Base-by-base conservation (phyloP, 768 basidiomycete species). In the Mycena venus region DNA sequence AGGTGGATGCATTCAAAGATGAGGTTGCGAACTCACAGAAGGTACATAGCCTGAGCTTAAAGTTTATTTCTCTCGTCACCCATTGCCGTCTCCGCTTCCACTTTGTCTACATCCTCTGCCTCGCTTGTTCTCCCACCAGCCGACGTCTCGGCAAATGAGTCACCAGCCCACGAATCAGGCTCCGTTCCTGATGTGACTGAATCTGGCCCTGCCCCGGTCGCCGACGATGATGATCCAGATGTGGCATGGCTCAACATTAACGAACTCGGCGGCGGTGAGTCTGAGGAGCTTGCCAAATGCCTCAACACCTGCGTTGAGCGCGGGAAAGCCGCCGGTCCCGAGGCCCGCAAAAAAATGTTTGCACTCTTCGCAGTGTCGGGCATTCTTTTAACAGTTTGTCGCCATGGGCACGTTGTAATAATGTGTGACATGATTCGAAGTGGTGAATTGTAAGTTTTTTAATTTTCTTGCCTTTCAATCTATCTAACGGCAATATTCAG, bases 381-480 rank as follows among this genome's bases (percentile, higher is more conserved):
- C 0, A 75, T 82, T 7, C 83, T 83, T 36, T 36, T 83, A 80
- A 80, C n/a, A n/a, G n/a, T n/a, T n/a, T n/a, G n/a, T n/a, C n/a
- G n/a, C n/a, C n/a, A n/a, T n/a, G n/a, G n/a, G 2, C 75, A 77
- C 31, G 77, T 82, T 0, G 68, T 82, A 2, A 49, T 76, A 0
- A 73, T 80, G 23, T 79, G 76, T 63, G 80, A 83, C 58, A 83
- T 80, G 80, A 74, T 80, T 29, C 62, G 67, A 8, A 80, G 80
- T 25, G 79, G 80, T 0, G 80, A 82, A 70, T 58, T 81, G 80
- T 82, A 62, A 60, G 77, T 60, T 38, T 27, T 47, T 47, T n/a
- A n/a, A n/a, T 61, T 17, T 31, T 51, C 31, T 31, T 10, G 14
- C 29, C 40, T 60, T 55, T 60, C 21, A 15, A 56, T 12, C 12